Base-by-base conservation (phyloP, 2,329 filamentous ascomycete species). In the Didymella exigua region DNA sequence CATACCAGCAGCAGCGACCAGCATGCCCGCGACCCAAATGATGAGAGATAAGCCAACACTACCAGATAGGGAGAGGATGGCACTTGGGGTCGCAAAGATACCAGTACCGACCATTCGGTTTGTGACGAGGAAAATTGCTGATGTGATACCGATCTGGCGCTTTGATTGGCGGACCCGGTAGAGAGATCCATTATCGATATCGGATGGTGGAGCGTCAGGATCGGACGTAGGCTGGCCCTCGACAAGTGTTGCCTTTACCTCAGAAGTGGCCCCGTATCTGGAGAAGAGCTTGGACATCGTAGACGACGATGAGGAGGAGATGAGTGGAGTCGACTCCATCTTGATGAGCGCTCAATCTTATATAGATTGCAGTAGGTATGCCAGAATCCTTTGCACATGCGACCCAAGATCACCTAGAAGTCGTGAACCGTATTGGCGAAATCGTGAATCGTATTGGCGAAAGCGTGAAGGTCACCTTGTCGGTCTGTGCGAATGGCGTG, bases 71-170 rank as follows among this genome's bases (percentile, higher is more conserved):
- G 73, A 64, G 46, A 88, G 77, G 59, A 88, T 86, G 34, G 80
- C 78, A 36, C 80, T 80, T 0, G 86, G 85, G 0, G 85, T 88
- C 1, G 86, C 83, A 62, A 88, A 88, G 72, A 89, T 88, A 58
- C 86, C 86, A 10, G 84, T 87, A 36, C 86, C 86, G 52, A 89
- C 84, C 75, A 88, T 84, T 54, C 85, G 82, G 75, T 87, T 87
- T 71, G 87, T 82, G 69, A 87, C 85, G 53, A 68, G 11, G 21
- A 67, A 65, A 7, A 60, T 46, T 7, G 66, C 68, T 31, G 68
- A 69, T 7, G 58, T 62, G 37, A 69, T 56, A 23, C 66, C 64
- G 23, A 70, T 70, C 48, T 70, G 66, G 51, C 67, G 66, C 45
- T 70, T 70, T 13, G 61, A 63, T 51, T 70, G 65, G 24, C 62